Base-by-base conservation (phyloP, 2,329 filamentous ascomycete genomes). In the Biscogniauxia mediterranea region DNA sequence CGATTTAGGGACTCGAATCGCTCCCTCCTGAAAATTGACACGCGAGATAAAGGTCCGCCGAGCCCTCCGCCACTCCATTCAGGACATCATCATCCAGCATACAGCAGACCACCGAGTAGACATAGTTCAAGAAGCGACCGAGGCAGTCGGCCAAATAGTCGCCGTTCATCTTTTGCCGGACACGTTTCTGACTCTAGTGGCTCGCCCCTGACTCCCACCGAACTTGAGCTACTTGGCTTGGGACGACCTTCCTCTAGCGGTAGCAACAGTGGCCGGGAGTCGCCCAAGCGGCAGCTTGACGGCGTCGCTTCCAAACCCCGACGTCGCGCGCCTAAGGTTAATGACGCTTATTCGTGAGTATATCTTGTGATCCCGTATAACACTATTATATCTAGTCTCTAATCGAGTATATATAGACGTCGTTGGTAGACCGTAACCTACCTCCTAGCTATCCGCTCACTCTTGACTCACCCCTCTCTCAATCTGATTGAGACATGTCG, bases 221-320 rank as follows among this genome's bases (percentile, higher is more conserved):
- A 73, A 23, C 67, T 68, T 11, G 71, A 71, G 61, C 58, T 74
- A n/a, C 66, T 74, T 49, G 71, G 72, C 17, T 52, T 74, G 57
- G 62, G 57, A 11, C 25, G 59, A n/a, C 61, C 63, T 25, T 65
- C 66, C 42, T 64, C 59, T 1, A 64, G 62, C 46, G 66, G 56
- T 9, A 70, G 67, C 23, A 70, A 74, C 19, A 52, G 62, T 13
- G 68, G 58, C 50, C 62, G 23, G 51, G 66, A 67, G 6, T 68
- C 68, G 3, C 66, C 68, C 2, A 64, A 63, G 21, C 62, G 64
- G n/a, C 66, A 60, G 50, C 52, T 56, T 11, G 68, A 68, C 15
- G 60, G 61, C 28, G 26, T 58, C 8, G 58, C 62, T 3, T 56
- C 60, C 9, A 68, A 66, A 54, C 52, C 65, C 38, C 69, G 70